A percentile compares a stretch with the other conserved stretches of the same genome.
These are phyloP conservation scores for Naganishia sp. DNA, from an alignment of 1,284 basidiomycete genomes.

Conservation along the genomic window DNA sequence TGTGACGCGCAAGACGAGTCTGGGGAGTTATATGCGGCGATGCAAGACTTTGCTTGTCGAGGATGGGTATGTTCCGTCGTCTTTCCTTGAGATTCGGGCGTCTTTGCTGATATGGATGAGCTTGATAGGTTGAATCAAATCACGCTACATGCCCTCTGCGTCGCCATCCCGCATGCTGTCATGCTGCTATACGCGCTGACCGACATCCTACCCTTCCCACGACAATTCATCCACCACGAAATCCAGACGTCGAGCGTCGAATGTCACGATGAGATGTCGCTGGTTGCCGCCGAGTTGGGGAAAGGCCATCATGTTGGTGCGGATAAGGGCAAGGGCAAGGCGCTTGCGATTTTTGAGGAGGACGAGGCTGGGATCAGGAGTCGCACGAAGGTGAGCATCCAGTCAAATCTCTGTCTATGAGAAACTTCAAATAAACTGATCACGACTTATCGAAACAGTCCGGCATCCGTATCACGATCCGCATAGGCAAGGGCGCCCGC, in stretches of 20 bases:
- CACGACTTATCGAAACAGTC: not conserved
- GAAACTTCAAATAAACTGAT: not conserved
- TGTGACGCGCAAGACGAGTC: conserved; percentile 71
- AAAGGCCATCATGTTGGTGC: not conserved
- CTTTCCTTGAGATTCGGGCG: not conserved
- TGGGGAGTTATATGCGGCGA: conserved; percentile 73
- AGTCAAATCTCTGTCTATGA: not conserved
- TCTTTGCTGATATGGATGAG: not conserved
- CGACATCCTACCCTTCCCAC: conserved; percentile 68
- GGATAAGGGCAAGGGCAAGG: conserved; percentile 22
- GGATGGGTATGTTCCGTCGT: conserved; percentile 64
- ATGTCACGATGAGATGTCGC: conserved; percentile 76
- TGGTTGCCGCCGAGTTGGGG: not conserved
- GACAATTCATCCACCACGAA: conserved; percentile 67
- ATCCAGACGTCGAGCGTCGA: conserved; percentile 72
- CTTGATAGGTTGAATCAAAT: conserved; percentile 67
- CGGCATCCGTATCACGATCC: conserved; percentile 15
- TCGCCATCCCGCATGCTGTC: conserved; percentile 79
- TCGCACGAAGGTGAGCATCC: conserved; percentile 34
- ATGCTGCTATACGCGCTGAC: conserved; percentile 72
- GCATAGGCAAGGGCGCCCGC: conserved; percentile 22
- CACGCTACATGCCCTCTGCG: conserved; percentile 77
- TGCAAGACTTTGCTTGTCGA: conserved; percentile 74
- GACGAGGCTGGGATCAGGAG: conserved; percentile 30
- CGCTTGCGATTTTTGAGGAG: conserved; percentile 36